Base-by-base conservation (phyloP, 768 basidiomycete genomes). In the Suillus fuscotomentosus region DNA sequence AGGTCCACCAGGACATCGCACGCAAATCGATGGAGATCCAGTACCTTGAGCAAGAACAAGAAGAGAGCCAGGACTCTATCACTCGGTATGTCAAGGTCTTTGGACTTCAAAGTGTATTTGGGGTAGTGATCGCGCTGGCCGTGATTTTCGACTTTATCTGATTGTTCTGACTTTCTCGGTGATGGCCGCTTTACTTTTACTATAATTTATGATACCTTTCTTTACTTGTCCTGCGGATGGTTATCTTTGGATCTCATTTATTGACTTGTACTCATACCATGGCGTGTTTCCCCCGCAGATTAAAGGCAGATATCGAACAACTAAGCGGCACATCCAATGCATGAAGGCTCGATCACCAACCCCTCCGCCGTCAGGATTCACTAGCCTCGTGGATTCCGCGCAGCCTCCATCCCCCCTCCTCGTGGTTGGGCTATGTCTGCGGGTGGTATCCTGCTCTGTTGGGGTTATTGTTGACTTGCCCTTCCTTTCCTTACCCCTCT, bases 11-110 rank as follows among this genome's bases (percentile, higher is more conserved):
- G 63, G 87, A 90, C 66, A 77, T 91, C 60, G 80, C 77, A 6
- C 82, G 89, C 66, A 92, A 92, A 75, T 82, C 82, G 63, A 88
- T 94, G 90, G 93, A 94, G 77, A 89, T 94, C 54, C 82, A 86
- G 68, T 91, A 88, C 75, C 81, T 92, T 63, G 91, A 92, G 71
- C 85, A 87, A 72, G 91, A 92, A 31, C 86, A 90, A 71, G 91
- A 93, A 48, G 93, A 94, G 69, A 85, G 71, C 66, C 82, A 88
- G 69, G 90, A 91, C 71, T 84, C 87, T 65, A 88, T 93, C 63
- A 87, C 87, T 71, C 85, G 88, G 92, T 94, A 90, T 79, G 90
- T 87, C 72, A 80, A 78, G 72, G 77, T 84, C 69, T 87, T 86
- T 77, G 80, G 83, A 70, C 76, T 86, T 69, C 85, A 87, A 75